Conservation (phyloP, 2,329 filamentous ascomycete species). For the Trichoderma asperellum region DNA sequence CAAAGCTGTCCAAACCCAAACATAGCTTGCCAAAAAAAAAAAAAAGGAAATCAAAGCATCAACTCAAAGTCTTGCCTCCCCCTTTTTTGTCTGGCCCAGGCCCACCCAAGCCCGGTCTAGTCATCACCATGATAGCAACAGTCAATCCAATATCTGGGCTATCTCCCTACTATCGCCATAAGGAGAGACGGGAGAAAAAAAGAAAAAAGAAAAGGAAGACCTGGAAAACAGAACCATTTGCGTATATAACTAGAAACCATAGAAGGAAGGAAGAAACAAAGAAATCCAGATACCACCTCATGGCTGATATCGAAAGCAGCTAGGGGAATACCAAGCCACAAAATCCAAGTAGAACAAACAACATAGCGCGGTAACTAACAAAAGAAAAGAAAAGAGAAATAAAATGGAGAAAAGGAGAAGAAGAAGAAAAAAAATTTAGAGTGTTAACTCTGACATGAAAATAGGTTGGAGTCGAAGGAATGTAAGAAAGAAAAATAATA, state of each 20-base stretch:
- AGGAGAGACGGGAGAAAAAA: neutral
- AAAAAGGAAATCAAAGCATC: neutral
- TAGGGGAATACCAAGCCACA: neutral
- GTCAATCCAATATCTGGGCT: neutral
- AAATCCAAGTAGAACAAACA: neutral
- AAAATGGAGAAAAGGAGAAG: neutral
- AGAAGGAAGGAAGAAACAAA: neutral
- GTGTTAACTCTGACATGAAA: neutral
- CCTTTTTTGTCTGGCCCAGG: neutral
- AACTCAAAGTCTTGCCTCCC: neutral
- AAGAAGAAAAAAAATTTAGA: neutral
- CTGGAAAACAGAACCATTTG: neutral
- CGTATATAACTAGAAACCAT: neutral
- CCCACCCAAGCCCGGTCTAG: neutral
- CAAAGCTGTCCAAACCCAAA: neutral
- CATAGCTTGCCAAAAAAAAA: neutral
- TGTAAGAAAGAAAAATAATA: neutral
- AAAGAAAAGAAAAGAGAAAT: neutral
- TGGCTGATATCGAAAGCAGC: constrained; percentile 1
- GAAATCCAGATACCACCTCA: neutral
- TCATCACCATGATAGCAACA: constrained; percentile 12
- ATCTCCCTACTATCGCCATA: neutral
- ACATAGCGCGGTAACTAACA: neutral
- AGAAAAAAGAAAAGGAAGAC: neutral
- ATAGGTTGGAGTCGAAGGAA: neutral